Percentiles rank a stretch among this genome's conserved stretches.
Evolutionary conservation across 1,139 yeast species (phyloP).

Genomic region (Blastobotrys ciferrii): DNA sequence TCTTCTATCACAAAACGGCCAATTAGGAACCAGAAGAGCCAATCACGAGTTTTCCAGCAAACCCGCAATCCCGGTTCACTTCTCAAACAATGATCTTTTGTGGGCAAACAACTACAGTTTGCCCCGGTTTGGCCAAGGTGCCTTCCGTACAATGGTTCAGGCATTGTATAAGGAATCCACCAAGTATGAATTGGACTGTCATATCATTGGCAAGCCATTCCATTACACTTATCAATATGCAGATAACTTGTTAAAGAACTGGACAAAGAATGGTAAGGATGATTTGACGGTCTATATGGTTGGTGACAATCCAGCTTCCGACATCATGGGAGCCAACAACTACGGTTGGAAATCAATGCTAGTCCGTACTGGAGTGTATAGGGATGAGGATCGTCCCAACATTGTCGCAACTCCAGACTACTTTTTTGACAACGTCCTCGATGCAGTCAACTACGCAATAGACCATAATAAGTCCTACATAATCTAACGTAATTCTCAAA

Average conservation of each 20-base stretch:
- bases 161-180: conserved; percentile 60
- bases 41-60: conserved; percentile 24
- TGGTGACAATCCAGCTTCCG: conserved; percentile 94
- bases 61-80: conserved; percentile 77
- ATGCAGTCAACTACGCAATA: conserved; percentile 37
- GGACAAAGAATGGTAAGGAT: conserved; percentile 39
- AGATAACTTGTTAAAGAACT: conserved; percentile 62
- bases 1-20: conserved; percentile 62
- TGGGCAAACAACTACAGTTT: conserved; percentile 85
- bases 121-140: conserved; percentile 93
- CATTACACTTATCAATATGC: conserved; percentile 82
- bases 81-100: conserved; percentile 81
- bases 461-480: background rate
- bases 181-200: conserved; percentile 48
- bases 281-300: conserved; percentile 70
- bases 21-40: conserved; percentile 58
- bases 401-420: conserved; percentile 36
- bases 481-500: too few relatives aligned
- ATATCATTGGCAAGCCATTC: conserved; percentile 83
- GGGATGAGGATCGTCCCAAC: conserved; percentile 50
- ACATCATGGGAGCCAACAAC: conserved; percentile 81
- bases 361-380: conserved; percentile 83
- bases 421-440: conserved; percentile 39
- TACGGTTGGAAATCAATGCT: conserved; percentile 87
- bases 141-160: conserved; percentile 66